Base-by-base conservation (phyloP, 2,329 filamentous ascomycete genomes). In the Cordyceps militaris region DNA sequence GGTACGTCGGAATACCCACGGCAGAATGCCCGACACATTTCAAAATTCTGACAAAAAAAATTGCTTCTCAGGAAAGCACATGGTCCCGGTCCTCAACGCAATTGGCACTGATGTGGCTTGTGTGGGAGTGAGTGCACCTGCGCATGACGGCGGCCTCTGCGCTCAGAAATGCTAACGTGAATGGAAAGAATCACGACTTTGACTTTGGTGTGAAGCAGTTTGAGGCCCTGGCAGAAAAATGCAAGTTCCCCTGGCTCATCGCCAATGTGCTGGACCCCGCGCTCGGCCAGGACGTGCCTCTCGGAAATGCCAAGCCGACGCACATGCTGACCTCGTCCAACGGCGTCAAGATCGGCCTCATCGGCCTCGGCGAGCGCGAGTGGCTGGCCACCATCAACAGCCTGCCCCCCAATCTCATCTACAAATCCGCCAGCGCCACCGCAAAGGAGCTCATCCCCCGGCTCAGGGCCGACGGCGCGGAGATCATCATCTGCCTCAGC, bases 351-450 rank as follows among this genome's bases (percentile, higher is more conserved):
- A 79, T 96, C 42, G 91, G 92, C 10, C 77, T 96, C 44, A 87
- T 96, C 57, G 91, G 92, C 0, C 78, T 97, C 2, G 91, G 88
- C 1, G 91, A 96, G 74, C 80, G 89, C 50, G 91, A 96, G 70
- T 96, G 91, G 87, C 81, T 96, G 13, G 90, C 86, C 60, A 96
- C 91, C 0, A 92, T 96, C 72, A 96, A 96, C 72, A 83, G 84
- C 13, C 76, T 96, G 9, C 92, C 91, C 0, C 90, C 91, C 0
- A 79, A 91, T 64, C 78, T 97, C 55, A 83, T 90, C 63, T 96
- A 94, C 76, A 85, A 85, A 66, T 92, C 89, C 9, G 89, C 90
- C 4, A 86, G 81, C 6, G 81, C 83, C 57, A 90, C 88, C 1
- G 92, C 90, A 3, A 84, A 81, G 65, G 85, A 91, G 67, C 77